A percentile compares a stretch with the other conserved stretches of the same genome.
Conservation (phyloP, 208 protist species). For the Leptomonas pyrrhocoris region DNA sequence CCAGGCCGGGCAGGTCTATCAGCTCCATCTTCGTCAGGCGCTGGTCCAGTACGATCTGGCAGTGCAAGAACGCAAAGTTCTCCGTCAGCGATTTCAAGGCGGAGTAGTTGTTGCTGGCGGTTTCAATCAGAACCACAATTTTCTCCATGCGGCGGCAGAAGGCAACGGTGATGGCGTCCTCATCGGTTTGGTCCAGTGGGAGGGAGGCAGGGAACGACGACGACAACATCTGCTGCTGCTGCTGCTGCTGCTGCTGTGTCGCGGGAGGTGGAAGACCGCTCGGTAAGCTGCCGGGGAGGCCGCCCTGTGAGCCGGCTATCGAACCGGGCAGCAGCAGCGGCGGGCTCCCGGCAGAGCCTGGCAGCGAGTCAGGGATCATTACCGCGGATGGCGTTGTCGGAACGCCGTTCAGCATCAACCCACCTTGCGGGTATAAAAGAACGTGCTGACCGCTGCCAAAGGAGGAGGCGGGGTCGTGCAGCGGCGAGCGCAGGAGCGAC, state of each 20-base stretch:
- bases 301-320: conserved; percentile 5
- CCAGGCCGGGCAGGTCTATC: conserved; percentile 39
- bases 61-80: conserved; percentile 86
- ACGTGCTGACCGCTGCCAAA: neutral
- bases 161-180: conserved; percentile 49
- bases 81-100: conserved; percentile 82
- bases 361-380: neutral
- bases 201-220: conserved; percentile 3
- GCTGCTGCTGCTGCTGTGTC: conserved; percentile 2
- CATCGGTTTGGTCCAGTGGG: conserved; percentile 34
- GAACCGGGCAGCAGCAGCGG: conserved; percentile 19
- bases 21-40: conserved; percentile 43
- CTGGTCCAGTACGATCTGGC: conserved; percentile 63
- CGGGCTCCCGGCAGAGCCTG: neutral
- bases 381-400: conserved; percentile 3
- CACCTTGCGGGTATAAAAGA: conserved; percentile 13
- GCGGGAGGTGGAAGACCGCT: neutral
- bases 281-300: neutral
- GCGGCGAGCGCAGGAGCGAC: conserved; percentile 1
- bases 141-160: conserved; percentile 59
- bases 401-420: conserved; percentile 2
- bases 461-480: conserved; percentile 3
- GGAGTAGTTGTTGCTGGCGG: conserved; percentile 80
- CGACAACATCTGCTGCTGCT: neutral
- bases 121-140: conserved; percentile 44